Evolutionary conservation across 768 basidiomycete genomes (phyloP).

Genomic region (Lactarius sp.): DNA sequence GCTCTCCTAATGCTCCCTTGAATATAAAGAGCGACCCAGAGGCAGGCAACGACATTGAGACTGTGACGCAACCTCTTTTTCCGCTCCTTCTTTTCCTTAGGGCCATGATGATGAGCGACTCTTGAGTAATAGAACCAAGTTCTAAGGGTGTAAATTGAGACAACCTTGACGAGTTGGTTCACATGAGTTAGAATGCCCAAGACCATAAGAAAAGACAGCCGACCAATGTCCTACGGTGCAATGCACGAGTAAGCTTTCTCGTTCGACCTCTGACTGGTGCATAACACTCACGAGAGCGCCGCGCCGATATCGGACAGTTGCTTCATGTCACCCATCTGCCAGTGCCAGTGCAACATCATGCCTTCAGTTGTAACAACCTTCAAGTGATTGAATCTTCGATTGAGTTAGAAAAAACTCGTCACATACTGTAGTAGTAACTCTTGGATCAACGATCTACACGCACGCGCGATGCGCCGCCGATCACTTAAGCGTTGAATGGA

Average conservation of each 20-base stretch:
- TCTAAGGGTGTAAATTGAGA: constrained; percentile 36
- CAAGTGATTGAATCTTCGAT: too few relatives aligned
- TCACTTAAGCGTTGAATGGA: too few relatives aligned
- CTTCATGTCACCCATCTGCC: constrained; percentile 1
- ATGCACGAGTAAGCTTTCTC: background rate
- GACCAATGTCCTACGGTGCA: constrained; percentile 5
- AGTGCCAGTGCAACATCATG: background rate
- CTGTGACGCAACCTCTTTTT: background rate
- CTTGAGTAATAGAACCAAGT: constrained; percentile 33
- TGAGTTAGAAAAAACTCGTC: too few relatives aligned
- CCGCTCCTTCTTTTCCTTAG: background rate
- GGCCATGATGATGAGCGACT: background rate
- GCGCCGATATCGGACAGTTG: constrained; percentile 11
- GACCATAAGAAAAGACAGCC: background rate
- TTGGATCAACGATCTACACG: too few relatives aligned
- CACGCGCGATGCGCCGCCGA: too few relatives aligned
- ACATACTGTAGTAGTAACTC: too few relatives aligned
- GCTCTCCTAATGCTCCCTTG: constrained; percentile 35
- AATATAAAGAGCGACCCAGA: constrained; percentile 40
- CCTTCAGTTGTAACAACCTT: too few relatives aligned
- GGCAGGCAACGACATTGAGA: constrained; percentile 25
- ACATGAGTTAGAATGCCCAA: background rate
- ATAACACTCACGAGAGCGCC: constrained; percentile 6
- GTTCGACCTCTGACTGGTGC: background rate
- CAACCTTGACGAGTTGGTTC: constrained; percentile 27